Evolutionary conservation across 1,284 basidiomycete species (phyloP).

Genomic region (Cutaneotrichosporon daszewskae): DNA sequence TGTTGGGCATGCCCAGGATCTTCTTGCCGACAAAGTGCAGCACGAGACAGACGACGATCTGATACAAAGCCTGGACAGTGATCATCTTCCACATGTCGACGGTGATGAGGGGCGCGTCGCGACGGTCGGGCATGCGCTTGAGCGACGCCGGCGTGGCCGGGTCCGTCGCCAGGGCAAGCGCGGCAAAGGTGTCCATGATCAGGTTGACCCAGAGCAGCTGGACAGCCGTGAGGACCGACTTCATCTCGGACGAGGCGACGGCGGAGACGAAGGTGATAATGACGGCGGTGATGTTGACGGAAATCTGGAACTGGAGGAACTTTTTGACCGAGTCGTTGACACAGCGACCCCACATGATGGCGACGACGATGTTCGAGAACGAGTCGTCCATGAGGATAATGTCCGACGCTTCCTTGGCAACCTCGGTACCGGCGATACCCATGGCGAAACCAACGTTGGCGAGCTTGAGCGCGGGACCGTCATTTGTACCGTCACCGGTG

Average conservation of each 20-base stretch:
- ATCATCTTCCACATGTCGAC: constrained; percentile 96
- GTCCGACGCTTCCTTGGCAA: constrained; percentile 97
- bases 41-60: constrained; percentile 74
- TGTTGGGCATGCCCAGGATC: constrained; percentile 60
- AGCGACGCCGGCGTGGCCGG: constrained; percentile 77
- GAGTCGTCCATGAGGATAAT: constrained; percentile 99
- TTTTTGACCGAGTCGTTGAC: constrained; percentile 97
- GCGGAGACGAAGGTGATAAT: constrained; percentile 89
- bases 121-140: constrained; percentile 83
- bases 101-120: constrained; percentile 79
- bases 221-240: constrained; percentile 85
- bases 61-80: constrained; percentile 79
- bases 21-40: constrained; percentile 77
- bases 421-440: constrained; percentile 98
- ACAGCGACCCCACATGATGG: constrained; percentile 98
- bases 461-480: constrained; percentile 92
- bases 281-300: constrained; percentile 92
- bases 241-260: constrained; percentile 67
- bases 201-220: constrained; percentile 72
- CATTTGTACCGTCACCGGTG: constrained; percentile 97
- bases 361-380: constrained; percentile 90
- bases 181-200: constrained; percentile 97
- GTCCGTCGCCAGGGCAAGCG: constrained; percentile 92
- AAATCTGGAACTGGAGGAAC: constrained; percentile 97
- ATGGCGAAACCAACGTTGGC: constrained; percentile 94